A percentile compares a stretch with the other conserved stretches of the same genome.
Evolutionary conservation across 1,139 yeast genomes (phyloP).

Genomic region (Geotrichum macrosporum): DNA sequence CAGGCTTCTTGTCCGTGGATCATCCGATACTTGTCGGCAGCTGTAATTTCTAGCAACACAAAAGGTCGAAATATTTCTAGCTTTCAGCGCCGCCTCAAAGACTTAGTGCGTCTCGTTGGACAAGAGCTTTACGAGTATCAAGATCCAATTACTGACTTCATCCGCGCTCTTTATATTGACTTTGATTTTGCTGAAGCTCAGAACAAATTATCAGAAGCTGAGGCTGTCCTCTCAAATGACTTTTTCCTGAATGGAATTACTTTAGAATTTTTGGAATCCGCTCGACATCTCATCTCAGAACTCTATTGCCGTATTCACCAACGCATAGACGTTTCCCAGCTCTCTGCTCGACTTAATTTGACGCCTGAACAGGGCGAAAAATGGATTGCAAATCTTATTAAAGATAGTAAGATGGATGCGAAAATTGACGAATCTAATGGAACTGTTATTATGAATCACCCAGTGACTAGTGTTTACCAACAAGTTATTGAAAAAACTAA

Average conservation of each 20-base stretch:
- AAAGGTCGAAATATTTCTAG: conserved; percentile 35
- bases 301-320: conserved; percentile 53
- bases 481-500: conserved; percentile 59
- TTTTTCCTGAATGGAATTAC: conserved; percentile 49
- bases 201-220: conserved; percentile 45
- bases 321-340: conserved; percentile 43
- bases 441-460: conserved; percentile 47
- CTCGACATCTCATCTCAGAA: conserved; percentile 49
- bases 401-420: conserved; percentile 49
- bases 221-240: conserved; percentile 48
- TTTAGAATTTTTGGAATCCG: conserved; percentile 44
- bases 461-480: conserved; percentile 47
- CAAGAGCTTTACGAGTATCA: conserved; percentile 58
- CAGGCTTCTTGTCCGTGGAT: conserved; percentile 68
- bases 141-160: conserved; percentile 56
- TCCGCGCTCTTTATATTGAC: conserved; percentile 51
- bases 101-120: conserved; percentile 50
- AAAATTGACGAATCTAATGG: conserved; percentile 49
- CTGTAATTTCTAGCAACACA: conserved; percentile 46
- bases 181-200: conserved; percentile 54
- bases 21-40: conserved; percentile 55
- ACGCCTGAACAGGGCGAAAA: conserved; percentile 47
- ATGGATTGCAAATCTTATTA: conserved; percentile 49
- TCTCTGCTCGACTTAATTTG: conserved; percentile 45
- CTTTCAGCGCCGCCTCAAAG: conserved; percentile 52